phyloP scores from a whole-genome alignment of 1,139 yeast genomes.

The Suhomyces ambrosiae region DNA sequence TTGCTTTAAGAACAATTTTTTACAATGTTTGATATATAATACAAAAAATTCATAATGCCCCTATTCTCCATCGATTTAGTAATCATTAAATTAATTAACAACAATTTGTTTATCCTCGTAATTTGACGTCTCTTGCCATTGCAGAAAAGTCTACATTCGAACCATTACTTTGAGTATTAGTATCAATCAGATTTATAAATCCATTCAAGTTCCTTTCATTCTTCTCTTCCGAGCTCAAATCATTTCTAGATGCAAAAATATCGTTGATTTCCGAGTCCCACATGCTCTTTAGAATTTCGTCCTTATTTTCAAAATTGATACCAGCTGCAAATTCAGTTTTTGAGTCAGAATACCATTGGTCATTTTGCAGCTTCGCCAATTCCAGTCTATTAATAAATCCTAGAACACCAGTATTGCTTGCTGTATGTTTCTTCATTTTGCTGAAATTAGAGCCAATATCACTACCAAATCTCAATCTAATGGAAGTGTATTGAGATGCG shows the following conservation, averaged over 20 bases:
- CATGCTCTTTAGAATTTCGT: constrained; percentile 13
- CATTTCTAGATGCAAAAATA: not conserved
- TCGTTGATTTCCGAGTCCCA: constrained; percentile 15
- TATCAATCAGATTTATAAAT: too few relatives aligned
- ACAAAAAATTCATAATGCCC: too few relatives aligned
- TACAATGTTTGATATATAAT: too few relatives aligned
- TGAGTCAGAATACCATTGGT: constrained; percentile 2
- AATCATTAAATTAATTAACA: too few relatives aligned
- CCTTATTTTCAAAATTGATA: constrained; percentile 15
- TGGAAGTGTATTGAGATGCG: constrained; percentile 38
- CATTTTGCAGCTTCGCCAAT: not conserved
- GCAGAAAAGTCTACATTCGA: not conserved
- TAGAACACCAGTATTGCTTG: constrained; percentile 16
- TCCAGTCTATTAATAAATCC: constrained; percentile 16
- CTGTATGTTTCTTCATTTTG: constrained; percentile 10
- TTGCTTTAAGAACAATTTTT: too few relatives aligned
- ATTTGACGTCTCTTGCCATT: not conserved
- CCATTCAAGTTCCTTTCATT: not conserved
- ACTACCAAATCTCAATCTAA: constrained; percentile 40
- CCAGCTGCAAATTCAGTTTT: not conserved
- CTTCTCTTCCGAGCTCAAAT: not conserved
- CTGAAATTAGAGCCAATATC: constrained; percentile 11
- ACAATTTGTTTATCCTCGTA: not conserved
- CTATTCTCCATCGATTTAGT: too few relatives aligned
- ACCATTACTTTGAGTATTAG: too few relatives aligned